phyloP scores from a whole-genome alignment of 352 stramenopile species.

The Pythium myriotylum region DNA sequence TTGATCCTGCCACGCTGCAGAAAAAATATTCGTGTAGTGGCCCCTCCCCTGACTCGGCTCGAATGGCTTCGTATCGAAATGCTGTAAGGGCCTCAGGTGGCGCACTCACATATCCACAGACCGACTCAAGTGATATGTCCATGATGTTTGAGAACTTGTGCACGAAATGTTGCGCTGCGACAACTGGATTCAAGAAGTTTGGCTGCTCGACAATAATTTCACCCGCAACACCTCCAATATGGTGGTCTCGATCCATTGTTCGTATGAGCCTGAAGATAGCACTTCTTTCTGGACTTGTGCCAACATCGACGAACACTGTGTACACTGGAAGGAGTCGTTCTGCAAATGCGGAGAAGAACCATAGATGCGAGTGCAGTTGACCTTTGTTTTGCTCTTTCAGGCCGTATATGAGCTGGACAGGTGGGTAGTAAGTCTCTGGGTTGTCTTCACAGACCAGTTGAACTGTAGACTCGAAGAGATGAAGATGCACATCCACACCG shows the following conservation, averaged over 20 bases:
- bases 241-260: slow-evolving; percentile 51
- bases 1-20: slow-evolving; percentile 47
- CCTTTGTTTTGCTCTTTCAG: slow-evolving; percentile 56
- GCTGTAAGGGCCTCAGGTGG: slow-evolving; percentile 49
- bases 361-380: slow-evolving; percentile 58
- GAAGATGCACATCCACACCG: slow-evolving; percentile 45
- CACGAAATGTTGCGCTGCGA: slow-evolving; percentile 56
- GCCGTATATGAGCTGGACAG: slow-evolving; percentile 52
- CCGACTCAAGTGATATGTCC: slow-evolving; percentile 55
- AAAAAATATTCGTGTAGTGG: slow-evolving; percentile 56
- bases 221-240: slow-evolving; percentile 52
- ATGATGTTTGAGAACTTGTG: slow-evolving; percentile 63
- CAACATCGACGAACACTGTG: slow-evolving; percentile 52
- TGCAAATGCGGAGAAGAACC: slow-evolving; percentile 65
- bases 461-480: slow-evolving; percentile 51
- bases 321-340: slow-evolving; percentile 56
- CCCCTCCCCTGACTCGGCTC: slow-evolving; percentile 45
- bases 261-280: slow-evolving; percentile 48
- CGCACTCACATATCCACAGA: slow-evolving; percentile 56
- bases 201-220: slow-evolving; percentile 48
- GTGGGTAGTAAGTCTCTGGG: slow-evolving; percentile 47
- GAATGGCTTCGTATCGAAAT: slow-evolving; percentile 60
- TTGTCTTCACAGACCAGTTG: slow-evolving; percentile 45
- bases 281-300: slow-evolving; percentile 40
- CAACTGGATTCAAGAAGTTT: slow-evolving; percentile 49